These are phyloP conservation scores for Pseudozyma sp. DNA, from an alignment of 1,284 basidiomycete species.

Conservation along the genomic window DNA sequence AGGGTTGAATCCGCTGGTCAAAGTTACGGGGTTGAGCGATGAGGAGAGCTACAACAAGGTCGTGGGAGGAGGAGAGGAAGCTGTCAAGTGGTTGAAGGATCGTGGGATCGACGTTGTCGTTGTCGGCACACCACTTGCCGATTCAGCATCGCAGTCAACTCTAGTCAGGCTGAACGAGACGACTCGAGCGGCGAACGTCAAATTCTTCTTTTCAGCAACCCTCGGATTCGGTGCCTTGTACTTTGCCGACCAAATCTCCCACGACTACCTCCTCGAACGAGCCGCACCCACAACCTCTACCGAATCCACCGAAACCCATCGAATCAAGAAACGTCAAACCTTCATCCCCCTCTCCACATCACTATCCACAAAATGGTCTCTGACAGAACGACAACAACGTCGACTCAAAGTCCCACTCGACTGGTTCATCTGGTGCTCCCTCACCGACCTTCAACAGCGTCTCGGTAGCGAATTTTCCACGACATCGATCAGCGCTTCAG, in stretches of 20 bases:
- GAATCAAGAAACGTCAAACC: slow-evolving; percentile 77
- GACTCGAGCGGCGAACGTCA: slow-evolving; percentile 72
- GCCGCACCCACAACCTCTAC: slow-evolving; percentile 5
- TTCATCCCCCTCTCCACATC: slow-evolving; percentile 76
- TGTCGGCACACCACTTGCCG: slow-evolving; percentile 24
- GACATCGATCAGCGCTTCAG: slow-evolving; percentile 8
- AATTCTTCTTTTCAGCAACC: slow-evolving; percentile 85
- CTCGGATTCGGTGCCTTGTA: slow-evolving; percentile 94
- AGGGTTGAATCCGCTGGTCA: slow-evolving; percentile 90
- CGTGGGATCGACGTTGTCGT: slow-evolving; percentile 69
- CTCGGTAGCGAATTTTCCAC: neutral
- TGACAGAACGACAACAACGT: slow-evolving; percentile 67
- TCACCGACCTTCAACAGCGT: slow-evolving; percentile 18
- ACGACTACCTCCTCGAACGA: slow-evolving; percentile 84
- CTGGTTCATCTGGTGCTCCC: slow-evolving; percentile 32
- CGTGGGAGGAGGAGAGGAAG: slow-evolving; percentile 30
- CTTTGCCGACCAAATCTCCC: slow-evolving; percentile 88
- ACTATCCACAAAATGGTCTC: slow-evolving; percentile 74
- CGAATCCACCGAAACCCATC: slow-evolving; percentile 69
- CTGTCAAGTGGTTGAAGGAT: slow-evolving; percentile 70
- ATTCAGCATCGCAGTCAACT: neutral
- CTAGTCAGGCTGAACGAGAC: slow-evolving; percentile 82
- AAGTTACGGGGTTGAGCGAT: slow-evolving; percentile 73
- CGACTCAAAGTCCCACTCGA: slow-evolving; percentile 23
- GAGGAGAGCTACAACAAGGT: slow-evolving; percentile 24